Conservation (phyloP, 352 stramenopile genomes). For the Pythium scleroteichum region DNA sequence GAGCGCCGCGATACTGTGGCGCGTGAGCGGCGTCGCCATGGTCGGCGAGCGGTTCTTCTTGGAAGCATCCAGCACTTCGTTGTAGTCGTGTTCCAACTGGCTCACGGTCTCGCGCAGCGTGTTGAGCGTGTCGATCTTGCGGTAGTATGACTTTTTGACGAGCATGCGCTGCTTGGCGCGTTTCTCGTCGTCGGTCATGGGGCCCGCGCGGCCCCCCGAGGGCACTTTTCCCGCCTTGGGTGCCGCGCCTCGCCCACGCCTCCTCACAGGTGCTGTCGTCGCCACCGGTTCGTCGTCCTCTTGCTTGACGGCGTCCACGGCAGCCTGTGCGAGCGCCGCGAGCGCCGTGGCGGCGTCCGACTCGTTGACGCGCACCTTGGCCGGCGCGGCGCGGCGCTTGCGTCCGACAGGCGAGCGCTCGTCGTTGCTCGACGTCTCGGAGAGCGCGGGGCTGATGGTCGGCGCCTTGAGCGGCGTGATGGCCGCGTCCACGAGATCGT, state of each 20-base stretch:
- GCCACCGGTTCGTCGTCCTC: neutral
- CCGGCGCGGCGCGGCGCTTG: neutral
- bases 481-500: constrained; percentile 12
- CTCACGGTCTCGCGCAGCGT: constrained; percentile 50
- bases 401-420: neutral
- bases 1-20: constrained; percentile 25
- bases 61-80: constrained; percentile 27
- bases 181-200: constrained; percentile 57
- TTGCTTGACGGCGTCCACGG: neutral
- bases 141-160: constrained; percentile 74
- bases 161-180: constrained; percentile 67
- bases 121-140: constrained; percentile 72
- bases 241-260: neutral
- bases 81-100: constrained; percentile 52
- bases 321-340: constrained; percentile 9
- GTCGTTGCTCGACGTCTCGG: neutral
- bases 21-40: neutral
- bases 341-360: neutral
- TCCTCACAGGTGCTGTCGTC: neutral
- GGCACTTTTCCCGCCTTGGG: neutral
- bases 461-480: constrained; percentile 1
- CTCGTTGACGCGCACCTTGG: neutral
- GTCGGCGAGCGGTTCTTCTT: constrained; percentile 8
- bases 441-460: neutral
- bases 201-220: neutral